phyloP scores from a whole-genome alignment of 139 green algal species.

The Astrephomene gubernaculifera region DNA sequence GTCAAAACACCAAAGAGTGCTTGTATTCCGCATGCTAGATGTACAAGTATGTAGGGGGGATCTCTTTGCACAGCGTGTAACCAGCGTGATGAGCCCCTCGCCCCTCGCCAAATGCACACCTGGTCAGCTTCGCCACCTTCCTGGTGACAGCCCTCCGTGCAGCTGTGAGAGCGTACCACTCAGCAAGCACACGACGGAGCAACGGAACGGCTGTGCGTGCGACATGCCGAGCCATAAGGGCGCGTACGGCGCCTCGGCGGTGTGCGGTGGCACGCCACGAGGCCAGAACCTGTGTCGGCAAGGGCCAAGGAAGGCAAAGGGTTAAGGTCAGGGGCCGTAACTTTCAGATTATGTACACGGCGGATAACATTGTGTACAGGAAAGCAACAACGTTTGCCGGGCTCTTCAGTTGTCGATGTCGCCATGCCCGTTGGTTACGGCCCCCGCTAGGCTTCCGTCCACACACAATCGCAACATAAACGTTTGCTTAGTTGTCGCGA shows the following conservation, averaged over 20 bases:
- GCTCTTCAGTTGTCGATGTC: no score
- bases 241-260: background rate
- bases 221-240: background rate
- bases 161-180: background rate
- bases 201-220: background rate
- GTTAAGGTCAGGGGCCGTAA: no score
- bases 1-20: no score
- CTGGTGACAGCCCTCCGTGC: background rate
- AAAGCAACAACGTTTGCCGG: no score
- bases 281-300: background rate
- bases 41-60: background rate
- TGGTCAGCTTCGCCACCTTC: background rate
- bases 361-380: no score
- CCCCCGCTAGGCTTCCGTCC: no score
- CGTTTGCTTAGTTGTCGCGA: no score
- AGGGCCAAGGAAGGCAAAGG: no score
- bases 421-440: no score
- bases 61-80: background rate
- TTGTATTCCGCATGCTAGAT: no score
- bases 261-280: background rate
- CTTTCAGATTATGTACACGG: no score
- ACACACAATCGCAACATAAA: no score
- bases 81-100: background rate
- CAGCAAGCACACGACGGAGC: background rate
- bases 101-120: background rate